Evolutionary conservation across 2,329 filamentous ascomycete species (phyloP).

Genomic region (Chaetomium olivaceum): DNA sequence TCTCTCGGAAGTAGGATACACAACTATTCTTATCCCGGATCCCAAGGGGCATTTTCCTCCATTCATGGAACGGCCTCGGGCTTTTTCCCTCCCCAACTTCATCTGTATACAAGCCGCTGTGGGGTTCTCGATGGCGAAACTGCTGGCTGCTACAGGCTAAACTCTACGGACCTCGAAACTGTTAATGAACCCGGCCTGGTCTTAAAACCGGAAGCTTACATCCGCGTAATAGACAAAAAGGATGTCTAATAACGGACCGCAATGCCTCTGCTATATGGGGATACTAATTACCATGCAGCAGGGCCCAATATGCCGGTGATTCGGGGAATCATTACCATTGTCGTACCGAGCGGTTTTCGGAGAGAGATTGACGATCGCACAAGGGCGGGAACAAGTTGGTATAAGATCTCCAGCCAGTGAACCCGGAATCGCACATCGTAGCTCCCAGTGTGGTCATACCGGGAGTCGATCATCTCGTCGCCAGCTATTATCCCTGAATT

Average conservation of each 20-base stretch:
- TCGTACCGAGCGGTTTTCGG: conserved; percentile 4
- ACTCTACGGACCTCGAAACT: conserved; percentile 12
- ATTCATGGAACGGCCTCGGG: conserved; percentile 10
- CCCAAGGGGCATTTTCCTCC: not conserved
- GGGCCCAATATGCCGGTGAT: not conserved
- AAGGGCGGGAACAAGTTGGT: not conserved
- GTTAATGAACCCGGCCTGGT: conserved; percentile 22
- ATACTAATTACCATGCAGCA: conserved; percentile 7
- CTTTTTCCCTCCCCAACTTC: not conserved
- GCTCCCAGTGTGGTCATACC: not conserved
- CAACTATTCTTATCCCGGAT: not conserved
- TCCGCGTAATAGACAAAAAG: conserved; percentile 26
- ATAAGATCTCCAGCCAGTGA: not conserved
- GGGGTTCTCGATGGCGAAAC: conserved; percentile 6
- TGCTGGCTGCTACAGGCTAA: conserved; percentile 25
- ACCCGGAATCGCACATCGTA: not conserved
- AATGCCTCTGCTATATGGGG: conserved; percentile 19
- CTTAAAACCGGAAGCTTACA: conserved; percentile 25
- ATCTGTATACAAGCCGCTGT: not conserved
- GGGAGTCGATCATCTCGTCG: not conserved
- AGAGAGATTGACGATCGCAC: not conserved
- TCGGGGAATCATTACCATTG: not conserved
- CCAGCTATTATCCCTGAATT: not conserved
- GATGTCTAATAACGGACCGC: conserved; percentile 21
- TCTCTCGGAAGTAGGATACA: not conserved